Base-by-base conservation (phyloP, 441 rosid species). In the Populus trichocarpa region DNA sequence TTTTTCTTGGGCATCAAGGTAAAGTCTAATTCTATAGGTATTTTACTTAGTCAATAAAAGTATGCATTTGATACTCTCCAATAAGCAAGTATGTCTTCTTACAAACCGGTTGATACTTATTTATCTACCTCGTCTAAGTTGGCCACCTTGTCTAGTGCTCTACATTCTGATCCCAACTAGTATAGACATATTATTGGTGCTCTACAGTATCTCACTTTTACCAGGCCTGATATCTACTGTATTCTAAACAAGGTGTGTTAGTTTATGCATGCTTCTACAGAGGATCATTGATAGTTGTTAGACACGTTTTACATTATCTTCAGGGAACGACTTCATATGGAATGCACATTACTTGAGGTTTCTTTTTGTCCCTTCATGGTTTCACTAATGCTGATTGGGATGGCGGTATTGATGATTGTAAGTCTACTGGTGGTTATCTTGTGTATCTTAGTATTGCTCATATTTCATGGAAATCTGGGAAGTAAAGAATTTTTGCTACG, bases 371-470 rank as follows among this genome's bases (percentile, higher is more conserved):
- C 1, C 5, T 11, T 22, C 2, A 65, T 65, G 1, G 57, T 13
- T 46, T 46, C 8, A 22, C 7, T 65, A 0, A 65, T 65, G 20
- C 6, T 12, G 33, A 65, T 1, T 26, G 8, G 6, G 69, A 1
- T 26, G 14, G 6, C 3, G 2, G 0, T 10, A 0, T 25, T 25
- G 30, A 9, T 65, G 16, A 25, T 9, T 1, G 0, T n/a, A n/a
- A 5, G 13, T 14, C 6, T 10, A 26, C 6, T 8, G 3, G 30
- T 65, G 20, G 18, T 14, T 23, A 65, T 23, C 6, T 65, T n/a
- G 0, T 65, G 12, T 65, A 25, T 65, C 14, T n/a, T 1, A 5
- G 8, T 10, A 26, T 0, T n/a, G 8, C 1, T 23, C 5, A 0
- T n/a, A 0, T 65, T 1, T 22, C 2, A 9, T 65, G 10, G 3